Percentiles rank a stretch among this genome's conserved stretches.
Evolutionary conservation across 345 rosid genomes (phyloP).

Genomic region (Eutrema yunnanense): DNA sequence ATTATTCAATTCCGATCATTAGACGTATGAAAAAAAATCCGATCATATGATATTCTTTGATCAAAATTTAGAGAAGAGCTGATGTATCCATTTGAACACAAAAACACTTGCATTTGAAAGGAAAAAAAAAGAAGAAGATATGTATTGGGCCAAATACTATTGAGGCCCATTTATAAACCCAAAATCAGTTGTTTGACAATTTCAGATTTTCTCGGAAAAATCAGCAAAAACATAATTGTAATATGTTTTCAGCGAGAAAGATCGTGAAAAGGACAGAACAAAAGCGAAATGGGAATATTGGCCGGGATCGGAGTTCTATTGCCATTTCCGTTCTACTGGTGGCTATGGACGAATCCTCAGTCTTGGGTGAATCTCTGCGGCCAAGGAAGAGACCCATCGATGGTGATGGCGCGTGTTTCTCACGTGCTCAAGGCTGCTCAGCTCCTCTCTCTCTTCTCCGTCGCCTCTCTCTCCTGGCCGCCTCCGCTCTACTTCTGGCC

Average conservation of each 20-base stretch:
- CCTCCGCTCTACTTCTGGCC: conserved; percentile 91
- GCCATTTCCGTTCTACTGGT: conserved; percentile 85
- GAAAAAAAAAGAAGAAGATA: not conserved
- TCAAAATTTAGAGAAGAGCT: too few relatives aligned
- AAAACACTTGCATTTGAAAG: too few relatives aligned
- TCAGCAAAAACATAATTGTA: not conserved
- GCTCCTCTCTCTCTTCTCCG: conserved; percentile 62
- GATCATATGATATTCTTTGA: not conserved
- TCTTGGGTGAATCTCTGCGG: conserved; percentile 78
- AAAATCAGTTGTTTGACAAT: not conserved
- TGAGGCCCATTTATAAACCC: conserved; percentile 16
- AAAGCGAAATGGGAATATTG: conserved; percentile 48
- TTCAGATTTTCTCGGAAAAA: not conserved
- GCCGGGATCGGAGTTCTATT: conserved; percentile 58
- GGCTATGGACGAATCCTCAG: conserved; percentile 74
- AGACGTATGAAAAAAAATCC: not conserved
- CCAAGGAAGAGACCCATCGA: conserved; percentile 62
- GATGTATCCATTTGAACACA: too few relatives aligned
- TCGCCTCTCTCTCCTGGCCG: conserved; percentile 71
- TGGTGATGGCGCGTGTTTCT: conserved; percentile 63
- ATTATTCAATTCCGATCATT: not conserved
- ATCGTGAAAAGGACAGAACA: not conserved
- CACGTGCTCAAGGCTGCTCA: conserved; percentile 74
- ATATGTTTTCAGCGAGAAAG: too few relatives aligned
- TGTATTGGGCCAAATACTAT: not conserved